Conservation (phyloP, 116 monocot species). For the Dioscorea cayenensis region DNA sequence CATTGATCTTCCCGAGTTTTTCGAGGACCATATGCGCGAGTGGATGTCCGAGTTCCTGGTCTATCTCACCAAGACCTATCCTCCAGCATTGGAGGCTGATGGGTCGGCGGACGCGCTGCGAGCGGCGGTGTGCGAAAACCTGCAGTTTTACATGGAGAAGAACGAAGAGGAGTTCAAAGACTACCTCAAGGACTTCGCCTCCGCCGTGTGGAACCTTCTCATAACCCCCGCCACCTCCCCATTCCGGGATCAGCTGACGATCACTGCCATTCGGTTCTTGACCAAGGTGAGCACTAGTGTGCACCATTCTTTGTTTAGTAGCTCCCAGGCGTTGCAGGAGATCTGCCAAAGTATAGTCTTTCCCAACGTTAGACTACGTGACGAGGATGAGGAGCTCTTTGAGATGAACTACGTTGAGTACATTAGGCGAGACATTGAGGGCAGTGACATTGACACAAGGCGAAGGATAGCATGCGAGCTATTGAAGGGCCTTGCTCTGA, state of each 20-base stretch:
- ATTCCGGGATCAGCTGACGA: slow-evolving; percentile 57
- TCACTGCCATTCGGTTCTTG: slow-evolving; percentile 76
- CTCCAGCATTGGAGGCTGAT: slow-evolving; percentile 40
- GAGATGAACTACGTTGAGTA: slow-evolving; percentile 86
- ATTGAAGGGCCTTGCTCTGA: slow-evolving; percentile 64
- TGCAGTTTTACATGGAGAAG: slow-evolving; percentile 96
- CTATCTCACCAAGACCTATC: slow-evolving; percentile 53
- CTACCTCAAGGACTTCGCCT: slow-evolving; percentile 68
- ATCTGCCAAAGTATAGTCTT: slow-evolving; percentile 85
- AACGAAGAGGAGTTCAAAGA: slow-evolving; percentile 91
- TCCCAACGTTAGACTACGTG: slow-evolving; percentile 65
- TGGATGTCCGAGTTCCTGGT: slow-evolving; percentile 81
- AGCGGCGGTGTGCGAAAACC: slow-evolving; percentile 83
- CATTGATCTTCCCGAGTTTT: slow-evolving; percentile 91
- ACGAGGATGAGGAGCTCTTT: slow-evolving; percentile 92
- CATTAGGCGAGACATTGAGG: slow-evolving; percentile 84
- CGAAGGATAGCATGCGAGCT: slow-evolving; percentile 84
- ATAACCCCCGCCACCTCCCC: slow-evolving; percentile 30
- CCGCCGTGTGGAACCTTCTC: slow-evolving; percentile 66
- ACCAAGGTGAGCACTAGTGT: slow-evolving; percentile 90
- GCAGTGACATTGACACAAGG: slow-evolving; percentile 84
- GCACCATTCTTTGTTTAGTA: slow-evolving; percentile 73
- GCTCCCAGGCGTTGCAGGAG: slow-evolving; percentile 49
- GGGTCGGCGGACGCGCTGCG: slow-evolving; percentile 62
- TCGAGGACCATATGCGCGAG: slow-evolving; percentile 96